A percentile compares a stretch with the other conserved stretches of the same genome.
These are phyloP conservation scores for Ogataea neopini DNA, from an alignment of 805 yeast genomes.

Conservation along the genomic window DNA sequence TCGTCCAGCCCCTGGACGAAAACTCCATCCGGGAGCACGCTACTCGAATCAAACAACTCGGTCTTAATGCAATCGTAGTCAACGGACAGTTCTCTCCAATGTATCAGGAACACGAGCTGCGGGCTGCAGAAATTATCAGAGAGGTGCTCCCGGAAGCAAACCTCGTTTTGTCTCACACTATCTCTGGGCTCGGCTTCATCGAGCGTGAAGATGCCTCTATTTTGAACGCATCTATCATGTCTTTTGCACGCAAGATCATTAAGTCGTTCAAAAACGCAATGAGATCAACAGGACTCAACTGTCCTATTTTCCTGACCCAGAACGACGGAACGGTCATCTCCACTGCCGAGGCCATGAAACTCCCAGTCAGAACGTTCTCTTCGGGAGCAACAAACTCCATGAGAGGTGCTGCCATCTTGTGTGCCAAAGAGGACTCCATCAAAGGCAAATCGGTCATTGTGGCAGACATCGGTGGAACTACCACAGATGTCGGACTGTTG, in stretches of 20 bases:
- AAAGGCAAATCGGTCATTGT: conserved; percentile 39
- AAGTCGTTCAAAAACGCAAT: conserved; percentile 40
- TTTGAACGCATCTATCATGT: conserved; percentile 44
- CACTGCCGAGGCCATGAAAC: conserved; percentile 37
- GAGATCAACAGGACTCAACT: conserved; percentile 33
- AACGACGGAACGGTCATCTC: conserved; percentile 49
- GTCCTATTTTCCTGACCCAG: conserved; percentile 43
- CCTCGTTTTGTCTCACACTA: conserved; percentile 40
- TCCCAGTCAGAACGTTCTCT: conserved; percentile 46
- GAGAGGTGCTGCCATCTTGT: conserved; percentile 46
- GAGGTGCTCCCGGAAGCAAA: conserved; percentile 34
- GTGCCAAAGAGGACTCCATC: conserved; percentile 32
- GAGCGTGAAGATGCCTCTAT: conserved; percentile 50
- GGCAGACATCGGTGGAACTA: conserved; percentile 51
- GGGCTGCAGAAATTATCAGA: conserved; percentile 36
- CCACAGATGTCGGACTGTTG: conserved; percentile 47
- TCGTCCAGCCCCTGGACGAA: conserved; percentile 36
- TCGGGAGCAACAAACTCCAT: conserved; percentile 50
- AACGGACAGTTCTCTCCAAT: conserved; percentile 44
- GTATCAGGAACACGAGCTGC: conserved; percentile 38
- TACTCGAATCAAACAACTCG: conserved; percentile 33
- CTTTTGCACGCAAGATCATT: conserved; percentile 44
- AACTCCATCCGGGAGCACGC: conserved; percentile 12
- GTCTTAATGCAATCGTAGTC: conserved; percentile 39
- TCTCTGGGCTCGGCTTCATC: conserved; percentile 44